Evolutionary conservation across 2,329 filamentous ascomycete species (phyloP).

Genomic region (Ustilaginoidea virens): DNA sequence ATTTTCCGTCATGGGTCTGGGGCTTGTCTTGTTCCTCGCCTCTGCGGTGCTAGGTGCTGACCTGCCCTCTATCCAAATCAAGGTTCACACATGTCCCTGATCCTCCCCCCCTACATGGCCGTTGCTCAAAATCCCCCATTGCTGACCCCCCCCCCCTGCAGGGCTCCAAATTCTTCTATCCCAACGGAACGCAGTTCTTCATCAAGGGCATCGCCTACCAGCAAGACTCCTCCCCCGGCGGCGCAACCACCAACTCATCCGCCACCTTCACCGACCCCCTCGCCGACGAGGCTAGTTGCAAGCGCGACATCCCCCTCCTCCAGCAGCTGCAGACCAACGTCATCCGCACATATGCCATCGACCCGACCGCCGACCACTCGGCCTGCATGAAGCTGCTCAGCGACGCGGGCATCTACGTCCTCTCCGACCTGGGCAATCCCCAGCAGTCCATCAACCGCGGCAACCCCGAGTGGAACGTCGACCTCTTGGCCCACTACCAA

Average conservation of each 20-base stretch:
- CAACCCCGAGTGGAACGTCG: conserved; percentile 61
- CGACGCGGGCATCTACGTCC: conserved; percentile 83
- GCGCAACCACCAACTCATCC: conserved; percentile 23
- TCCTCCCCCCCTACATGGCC: too few relatives aligned
- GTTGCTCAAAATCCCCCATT: not conserved
- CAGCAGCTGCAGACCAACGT: conserved; percentile 70
- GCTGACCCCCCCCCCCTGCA: conserved; percentile 14
- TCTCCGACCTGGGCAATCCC: conserved; percentile 81
- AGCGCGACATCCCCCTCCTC: conserved; percentile 74
- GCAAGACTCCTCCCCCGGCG: conserved; percentile 50
- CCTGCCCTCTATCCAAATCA: not conserved
- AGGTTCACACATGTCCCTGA: too few relatives aligned
- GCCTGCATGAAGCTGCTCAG: conserved; percentile 73
- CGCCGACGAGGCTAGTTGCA: conserved; percentile 53
- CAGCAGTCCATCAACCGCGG: conserved; percentile 71
- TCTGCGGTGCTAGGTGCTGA: too few relatives aligned
- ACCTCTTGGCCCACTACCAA: conserved; percentile 68
- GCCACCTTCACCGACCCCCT: conserved; percentile 68
- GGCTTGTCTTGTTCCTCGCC: too few relatives aligned
- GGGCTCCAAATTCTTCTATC: conserved; percentile 80
- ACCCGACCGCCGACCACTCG: conserved; percentile 63
- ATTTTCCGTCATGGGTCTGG: too few relatives aligned
- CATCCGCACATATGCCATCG: conserved; percentile 87
- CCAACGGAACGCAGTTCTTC: conserved; percentile 50
- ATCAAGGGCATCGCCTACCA: conserved; percentile 95